Evolutionary conservation across 805 yeast species (phyloP), one percentile per base, ranked within the genome.

Genomic region (Wickerhamiella musiphila): DNA sequence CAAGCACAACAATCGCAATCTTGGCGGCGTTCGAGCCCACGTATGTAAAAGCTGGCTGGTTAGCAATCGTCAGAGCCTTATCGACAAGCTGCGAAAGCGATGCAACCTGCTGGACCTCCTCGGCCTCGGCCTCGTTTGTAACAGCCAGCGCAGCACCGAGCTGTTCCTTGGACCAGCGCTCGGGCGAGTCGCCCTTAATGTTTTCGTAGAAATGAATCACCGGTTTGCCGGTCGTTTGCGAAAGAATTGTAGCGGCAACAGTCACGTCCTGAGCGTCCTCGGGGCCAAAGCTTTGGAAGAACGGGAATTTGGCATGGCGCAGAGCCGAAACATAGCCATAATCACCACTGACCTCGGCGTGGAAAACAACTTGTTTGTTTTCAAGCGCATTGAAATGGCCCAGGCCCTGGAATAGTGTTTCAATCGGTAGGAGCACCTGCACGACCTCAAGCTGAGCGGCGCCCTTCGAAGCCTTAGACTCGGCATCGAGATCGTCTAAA

Each of bases 131-230:
- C 23, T 34, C 39, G 21, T 44, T 39, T 10, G 42, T 43, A 28
- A 29, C 33, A 12, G 45, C 53, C 23, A 40, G 35, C 2, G 45
- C 43, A n/a, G 38, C 42, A 14, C 37, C 47, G 17, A 43, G 24
- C 5, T 29, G 33, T 27, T 46, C 50, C 3, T 41, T 29, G 5
- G 45, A 18, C 50, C 49, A 46, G 5, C 28, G 28, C 29, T 34
- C 25, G 4, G 50, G 47, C 1, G 36, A 44, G 5, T 21, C n/a
- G 23, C 38, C 33, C 24, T 31, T 29, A 14, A 29, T 35, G 28
- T 45, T 38, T 20, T 52, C 21, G 48, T 66, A 74, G 50, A 83
- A 78, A 55, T 83, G 93, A 37, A 83, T 61, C 4, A 78, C 81
- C 1, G 90, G 68, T 31, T 57, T 60, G 5, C 53, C 40, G 21